Evolutionary conservation across 805 yeast species (phyloP), one percentile per base, ranked within the genome.

Genomic region (Pichia paraexigua): DNA sequence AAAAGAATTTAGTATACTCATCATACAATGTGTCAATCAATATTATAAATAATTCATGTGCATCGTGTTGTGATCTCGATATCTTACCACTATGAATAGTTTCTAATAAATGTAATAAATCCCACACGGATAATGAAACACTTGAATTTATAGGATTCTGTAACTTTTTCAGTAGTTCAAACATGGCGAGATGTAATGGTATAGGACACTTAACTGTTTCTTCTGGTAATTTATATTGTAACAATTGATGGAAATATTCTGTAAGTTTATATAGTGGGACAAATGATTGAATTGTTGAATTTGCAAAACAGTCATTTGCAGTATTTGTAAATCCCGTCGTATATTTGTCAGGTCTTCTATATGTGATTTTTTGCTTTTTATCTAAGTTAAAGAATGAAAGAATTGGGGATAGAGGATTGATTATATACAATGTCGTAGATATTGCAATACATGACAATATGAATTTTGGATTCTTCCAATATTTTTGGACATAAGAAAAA

Each of bases 261-360:
- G 83, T 78, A 46, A 87, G 61, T 0, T 76, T 75, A 0, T 87
- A 83, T 18, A 84, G 63, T 0, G 89, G 69, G 18, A 83, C 77
- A 50, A 86, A 74, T 0, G 91, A 94, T 65, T 92, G 99, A 20
- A 94, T 62, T 1, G 91, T 82, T 9, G 95, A 79, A 62, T 94
- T 92, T 54, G 96, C 96, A 70, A 88, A 92, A 66, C 99, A 92
- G 64, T 90, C 97, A 57, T 88, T 87, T 53, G 91, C 78, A 56
- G 83, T 73, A 65, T 92, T 94, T 58, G 83, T 75, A 44, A 92
- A 71, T 3, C 97, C 97, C 0, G 94, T 88, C 12, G 96, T 85
- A 60, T 79, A 72, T 57, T 78, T 83, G 57, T 85, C 92, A 9
- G 85, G 82, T 62, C 94, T 71, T 46, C 71, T 74, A 1, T 59